Evolutionary conservation across 495 filamentous ascomycete species (phyloP), one percentile per base, ranked within the genome.

Genomic region (Viridothelium virens): DNA sequence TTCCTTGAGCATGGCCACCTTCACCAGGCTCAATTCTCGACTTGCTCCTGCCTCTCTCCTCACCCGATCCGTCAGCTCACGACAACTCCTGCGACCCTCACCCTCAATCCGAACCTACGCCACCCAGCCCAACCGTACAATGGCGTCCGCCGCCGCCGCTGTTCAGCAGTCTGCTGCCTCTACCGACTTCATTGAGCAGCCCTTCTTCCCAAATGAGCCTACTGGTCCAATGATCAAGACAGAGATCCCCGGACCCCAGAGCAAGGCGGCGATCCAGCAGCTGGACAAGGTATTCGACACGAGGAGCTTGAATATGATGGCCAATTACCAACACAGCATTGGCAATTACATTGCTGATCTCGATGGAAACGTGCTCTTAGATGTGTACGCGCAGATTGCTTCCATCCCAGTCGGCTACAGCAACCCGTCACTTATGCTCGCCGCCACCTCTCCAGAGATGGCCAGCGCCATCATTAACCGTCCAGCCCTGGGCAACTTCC

Each of bases 351-450:
- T 98, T 75, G 86, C 86, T 47, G 94, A 98, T 78, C 82, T 89
- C 4, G 94, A 98, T 77, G 94, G 89, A 64, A 93, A 93, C 73
- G 77, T 87, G 7, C 67, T 80, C 63, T 76, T 80, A 36, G 81
- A 81, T 68, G 80, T 81, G 59, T 94, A 94, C 69, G 89, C 92
- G 50, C 93, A 97, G 79, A 97, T 97, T 73, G 94, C 94, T 70
- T 97, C 93, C 34, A 98, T 98, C 74, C 93, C 93, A 38, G 82
- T 98, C 65, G 94, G 94, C 62, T 98, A 98, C 84, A 96, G 91
- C 84, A 98, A 98, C 78, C 90, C 92, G 33, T 76, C 82, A 70
- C 83, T 98, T 63, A 79, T 82, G 67, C 80, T 87, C 73, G 86
- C 87, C 38, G 90, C 90, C 44, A 80, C 79, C 64, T 87, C 86